Evolutionary conservation across 176 grass and related monocot species (phyloP).

Genomic region (Musa acuminata): DNA sequence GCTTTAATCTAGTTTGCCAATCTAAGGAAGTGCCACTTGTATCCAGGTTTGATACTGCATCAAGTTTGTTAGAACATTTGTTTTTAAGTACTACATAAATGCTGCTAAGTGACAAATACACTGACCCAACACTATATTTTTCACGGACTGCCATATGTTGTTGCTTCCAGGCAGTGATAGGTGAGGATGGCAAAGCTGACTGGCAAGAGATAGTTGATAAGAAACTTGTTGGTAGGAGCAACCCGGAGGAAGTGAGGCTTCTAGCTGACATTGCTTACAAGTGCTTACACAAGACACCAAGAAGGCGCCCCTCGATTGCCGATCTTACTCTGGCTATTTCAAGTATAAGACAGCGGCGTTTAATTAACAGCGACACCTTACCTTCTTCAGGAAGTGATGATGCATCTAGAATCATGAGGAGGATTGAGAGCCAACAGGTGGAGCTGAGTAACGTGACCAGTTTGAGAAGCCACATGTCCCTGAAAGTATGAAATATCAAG

Average conservation of each 20-base stretch:
- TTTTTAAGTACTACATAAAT: not conserved
- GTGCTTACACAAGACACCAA: constrained; percentile 78
- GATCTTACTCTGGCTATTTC: constrained; percentile 60
- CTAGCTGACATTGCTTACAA: constrained; percentile 74
- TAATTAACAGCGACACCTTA: constrained; percentile 33
- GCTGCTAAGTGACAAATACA: not conserved
- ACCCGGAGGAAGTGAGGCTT: constrained; percentile 53
- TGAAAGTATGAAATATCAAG: constrained; percentile 16
- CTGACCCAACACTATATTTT: not conserved
- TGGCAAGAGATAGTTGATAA: constrained; percentile 89
- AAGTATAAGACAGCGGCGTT: constrained; percentile 46
- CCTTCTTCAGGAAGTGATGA: constrained; percentile 30
- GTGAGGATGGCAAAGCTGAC: constrained; percentile 59
- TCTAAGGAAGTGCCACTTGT: not conserved
- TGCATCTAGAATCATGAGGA: constrained; percentile 44
- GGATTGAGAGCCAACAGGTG: constrained; percentile 70
- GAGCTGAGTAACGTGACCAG: constrained; percentile 68
- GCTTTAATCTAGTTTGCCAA: not conserved
- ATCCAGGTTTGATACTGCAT: not conserved
- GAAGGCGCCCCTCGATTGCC: constrained; percentile 38
- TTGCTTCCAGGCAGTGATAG: constrained; percentile 63
- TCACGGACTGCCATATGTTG: not conserved
- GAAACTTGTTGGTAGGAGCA: constrained; percentile 40
- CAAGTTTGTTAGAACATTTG: not conserved
- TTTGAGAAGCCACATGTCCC: constrained; percentile 20